A percentile compares a stretch with the other conserved stretches of the same genome.
These are phyloP conservation scores for Starmera quercuum DNA, from an alignment of 805 yeast genomes.

Conservation along the genomic window DNA sequence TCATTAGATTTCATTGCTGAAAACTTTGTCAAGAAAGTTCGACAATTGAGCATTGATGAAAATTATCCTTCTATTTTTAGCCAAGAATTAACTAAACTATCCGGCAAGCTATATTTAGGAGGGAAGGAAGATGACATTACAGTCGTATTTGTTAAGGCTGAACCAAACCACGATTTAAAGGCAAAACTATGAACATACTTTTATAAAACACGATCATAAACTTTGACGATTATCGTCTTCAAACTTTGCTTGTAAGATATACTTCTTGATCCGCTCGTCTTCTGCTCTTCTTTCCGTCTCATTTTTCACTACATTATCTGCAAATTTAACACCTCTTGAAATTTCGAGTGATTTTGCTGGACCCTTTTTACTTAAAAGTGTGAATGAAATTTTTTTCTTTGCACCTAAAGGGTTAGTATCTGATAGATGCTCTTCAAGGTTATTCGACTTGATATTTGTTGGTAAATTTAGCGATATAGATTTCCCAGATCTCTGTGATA, in stretches of 20 bases:
- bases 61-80: constrained; percentile 81
- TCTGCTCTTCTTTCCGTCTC: constrained; percentile 43
- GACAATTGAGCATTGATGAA: constrained; percentile 61
- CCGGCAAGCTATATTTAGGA: constrained; percentile 69
- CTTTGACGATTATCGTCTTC: constrained; percentile 16
- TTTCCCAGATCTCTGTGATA: constrained; percentile 9
- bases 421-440: not conserved
- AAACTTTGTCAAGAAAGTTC: constrained; percentile 59
- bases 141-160: constrained; percentile 63
- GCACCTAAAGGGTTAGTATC: not conserved
- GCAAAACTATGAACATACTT: not conserved
- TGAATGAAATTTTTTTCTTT: constrained; percentile 31
- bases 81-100: constrained; percentile 57
- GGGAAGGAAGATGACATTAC: constrained; percentile 97
- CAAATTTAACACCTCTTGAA: constrained; percentile 49
- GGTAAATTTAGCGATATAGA: constrained; percentile 8
- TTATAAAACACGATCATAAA: constrained; percentile 1
- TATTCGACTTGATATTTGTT: constrained; percentile 2
- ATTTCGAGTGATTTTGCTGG: constrained; percentile 37
- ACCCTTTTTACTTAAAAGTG: constrained; percentile 48
- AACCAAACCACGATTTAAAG: constrained; percentile 21
- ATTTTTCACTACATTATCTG: constrained; percentile 41
- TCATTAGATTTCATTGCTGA: constrained; percentile 41
- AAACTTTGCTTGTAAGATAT: constrained; percentile 35
- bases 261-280: constrained; percentile 47